These are phyloP conservation scores for Coniella vitis DNA, from an alignment of 2,329 filamentous ascomycete species.

Conservation along the genomic window DNA sequence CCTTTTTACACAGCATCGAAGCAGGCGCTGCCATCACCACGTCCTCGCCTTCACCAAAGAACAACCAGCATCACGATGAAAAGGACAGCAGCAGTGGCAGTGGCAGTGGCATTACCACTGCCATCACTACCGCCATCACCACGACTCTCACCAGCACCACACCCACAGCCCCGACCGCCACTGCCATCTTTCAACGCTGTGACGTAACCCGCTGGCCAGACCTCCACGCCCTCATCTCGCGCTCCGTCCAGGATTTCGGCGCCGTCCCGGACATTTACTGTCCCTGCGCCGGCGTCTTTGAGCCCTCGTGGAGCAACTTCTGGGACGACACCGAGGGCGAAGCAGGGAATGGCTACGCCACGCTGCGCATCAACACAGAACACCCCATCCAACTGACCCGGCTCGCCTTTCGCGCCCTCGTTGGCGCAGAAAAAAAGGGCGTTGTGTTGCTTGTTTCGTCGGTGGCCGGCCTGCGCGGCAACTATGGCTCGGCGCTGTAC, in stretches of 20 bases:
- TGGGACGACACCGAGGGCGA: slow-evolving; percentile 28
- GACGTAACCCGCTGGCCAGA: slow-evolving; percentile 8
- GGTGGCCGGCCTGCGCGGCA: neutral
- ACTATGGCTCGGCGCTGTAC: neutral
- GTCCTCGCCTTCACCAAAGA: too few relatives aligned
- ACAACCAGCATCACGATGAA: neutral
- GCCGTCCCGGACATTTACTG: slow-evolving; percentile 31
- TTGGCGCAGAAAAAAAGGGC: slow-evolving; percentile 27
- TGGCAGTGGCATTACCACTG: neutral
- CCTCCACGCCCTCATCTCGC: slow-evolving; percentile 4
- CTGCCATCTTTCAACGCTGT: slow-evolving; percentile 5
- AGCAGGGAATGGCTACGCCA: slow-evolving; percentile 19
- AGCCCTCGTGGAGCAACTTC: slow-evolving; percentile 29
- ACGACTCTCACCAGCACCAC: neutral
- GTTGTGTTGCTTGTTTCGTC: slow-evolving; percentile 20
- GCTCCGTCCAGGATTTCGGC: slow-evolving; percentile 9
- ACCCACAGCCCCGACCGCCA: neutral
- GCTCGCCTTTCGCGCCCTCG: slow-evolving; percentile 27
- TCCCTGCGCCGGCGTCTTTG: slow-evolving; percentile 31
- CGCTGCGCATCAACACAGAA: slow-evolving; percentile 28
- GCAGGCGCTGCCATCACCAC: neutral
- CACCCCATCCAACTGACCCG: slow-evolving; percentile 33
- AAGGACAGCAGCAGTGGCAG: too few relatives aligned
- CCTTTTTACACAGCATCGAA: slow-evolving; percentile 1
- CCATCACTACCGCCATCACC: neutral